Evolutionary conservation across 805 yeast genomes (phyloP), one percentile per base, ranked within the genome.

Genomic region (Komagataella pastoris): DNA sequence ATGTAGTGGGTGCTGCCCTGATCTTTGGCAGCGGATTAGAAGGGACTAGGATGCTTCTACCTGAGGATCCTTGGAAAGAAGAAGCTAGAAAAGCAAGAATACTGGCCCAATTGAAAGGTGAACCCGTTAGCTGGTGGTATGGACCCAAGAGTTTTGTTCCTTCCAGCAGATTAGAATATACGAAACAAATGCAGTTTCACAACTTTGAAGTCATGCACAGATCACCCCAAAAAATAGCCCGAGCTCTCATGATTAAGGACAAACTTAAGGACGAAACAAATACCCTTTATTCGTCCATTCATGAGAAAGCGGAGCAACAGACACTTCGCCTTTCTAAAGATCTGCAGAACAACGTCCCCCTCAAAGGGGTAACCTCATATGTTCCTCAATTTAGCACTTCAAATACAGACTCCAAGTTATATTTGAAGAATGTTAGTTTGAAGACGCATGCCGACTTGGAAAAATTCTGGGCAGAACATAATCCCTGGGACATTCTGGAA

Each of bases 91-190:
- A 57, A 48, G 71, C 71, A 58, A 61, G 74, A 17, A 56, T 58
- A 14, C 49, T 67, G 51, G 75, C 76, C 24, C 56, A 57, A 44
- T 65, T 62, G 53, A 64, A 63, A 47, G 77, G 74, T 36, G 70
- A 63, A 49, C 61, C 58, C 12, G 73, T 75, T 12, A 65, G 67
- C 52, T 66, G 71, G 62, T 78, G 79, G 79, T 70, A 63, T 56
- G 83, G 83, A 0, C 80, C 80, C 10, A 64, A 64, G 49, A 61
- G 68, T 46, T 72, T 67, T 59, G 63, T 59, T 55, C 81, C 82
- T 4, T 30, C 40, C 14, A 10, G 40, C 14, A 30, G n/a, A n/a
- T 30, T 30, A 10, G 40, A 30, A 14, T 30, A 30, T 10, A 30
- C 40, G 14, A 30, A 30, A 14, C 40, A 30, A 12, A 30, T 30